These are phyloP conservation scores for Xylaria polymorpha DNA, from an alignment of 2,329 filamentous ascomycete genomes.

Conservation along the genomic window DNA sequence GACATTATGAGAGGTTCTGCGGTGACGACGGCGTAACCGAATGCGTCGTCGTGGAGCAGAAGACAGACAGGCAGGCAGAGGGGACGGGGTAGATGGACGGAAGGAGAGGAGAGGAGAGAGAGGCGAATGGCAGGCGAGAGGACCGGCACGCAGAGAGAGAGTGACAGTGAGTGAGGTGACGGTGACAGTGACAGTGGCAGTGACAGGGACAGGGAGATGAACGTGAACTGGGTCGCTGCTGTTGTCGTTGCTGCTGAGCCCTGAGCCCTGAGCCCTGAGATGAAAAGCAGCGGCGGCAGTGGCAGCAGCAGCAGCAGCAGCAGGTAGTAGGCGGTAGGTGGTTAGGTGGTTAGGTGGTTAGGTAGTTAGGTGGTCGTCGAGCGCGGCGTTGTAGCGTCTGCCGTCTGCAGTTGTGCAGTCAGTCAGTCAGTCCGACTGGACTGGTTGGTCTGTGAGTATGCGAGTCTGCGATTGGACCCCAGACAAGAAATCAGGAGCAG, in stretches of 20 bases:
- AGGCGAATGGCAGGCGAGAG: slow-evolving; percentile 20
- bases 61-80: slow-evolving; percentile 4
- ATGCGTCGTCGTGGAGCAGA: slow-evolving; percentile 27
- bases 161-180: slow-evolving; percentile 23
- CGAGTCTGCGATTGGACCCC: background rate
- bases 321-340: too few species aligned
- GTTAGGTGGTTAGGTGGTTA: too few species aligned
- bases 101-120: slow-evolving; percentile 12
- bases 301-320: too few species aligned
- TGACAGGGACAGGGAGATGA: slow-evolving; percentile 17
- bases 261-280: background rate
- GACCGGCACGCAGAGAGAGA: slow-evolving; percentile 4
- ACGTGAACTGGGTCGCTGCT: slow-evolving; percentile 7
- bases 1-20: slow-evolving; percentile 68
- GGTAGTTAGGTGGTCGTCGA: background rate
- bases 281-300: slow-evolving; percentile 6
- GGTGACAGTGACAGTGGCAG: slow-evolving; percentile 7
- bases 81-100: background rate
- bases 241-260: background rate
- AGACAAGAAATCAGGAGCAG: slow-evolving; percentile 12
- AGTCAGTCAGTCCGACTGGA: background rate
- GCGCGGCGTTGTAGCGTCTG: slow-evolving; percentile 3
- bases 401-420: background rate
- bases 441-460: background rate
- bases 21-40: slow-evolving; percentile 14